phyloP scores from a whole-genome alignment of 2,329 filamentous ascomycete species.

The Trichoderma breve region DNA sequence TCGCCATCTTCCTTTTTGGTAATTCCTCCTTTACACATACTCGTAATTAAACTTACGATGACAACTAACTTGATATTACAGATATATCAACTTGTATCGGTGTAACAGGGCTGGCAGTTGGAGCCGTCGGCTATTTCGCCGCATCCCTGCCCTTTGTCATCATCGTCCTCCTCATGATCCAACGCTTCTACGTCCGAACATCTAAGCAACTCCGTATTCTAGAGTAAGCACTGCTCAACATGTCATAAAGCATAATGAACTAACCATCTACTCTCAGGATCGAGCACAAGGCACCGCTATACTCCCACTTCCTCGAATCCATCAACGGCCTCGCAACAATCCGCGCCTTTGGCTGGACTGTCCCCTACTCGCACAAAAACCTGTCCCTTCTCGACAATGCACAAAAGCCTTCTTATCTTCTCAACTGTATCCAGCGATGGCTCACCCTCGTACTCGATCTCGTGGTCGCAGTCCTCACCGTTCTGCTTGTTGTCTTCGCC shows the following conservation, averaged over 20 bases:
- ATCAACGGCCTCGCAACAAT: constrained; percentile 36
- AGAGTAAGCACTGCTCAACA: constrained; percentile 34
- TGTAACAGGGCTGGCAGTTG: constrained; percentile 44
- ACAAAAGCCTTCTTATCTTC: constrained; percentile 53
- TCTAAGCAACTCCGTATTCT: constrained; percentile 54
- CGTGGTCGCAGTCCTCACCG: constrained; percentile 48
- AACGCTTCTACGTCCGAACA: constrained; percentile 54
- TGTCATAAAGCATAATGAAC: not conserved
- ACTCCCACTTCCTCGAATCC: constrained; percentile 35
- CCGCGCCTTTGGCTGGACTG: constrained; percentile 41
- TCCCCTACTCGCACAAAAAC: constrained; percentile 38
- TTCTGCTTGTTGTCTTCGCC: constrained; percentile 39
- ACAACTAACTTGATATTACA: constrained; percentile 18
- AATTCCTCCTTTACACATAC: not conserved
- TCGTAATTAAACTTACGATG: too few species aligned
- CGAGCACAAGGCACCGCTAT: constrained; percentile 35
- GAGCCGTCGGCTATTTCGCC: constrained; percentile 45
- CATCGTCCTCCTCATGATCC: constrained; percentile 42
- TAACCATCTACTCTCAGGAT: constrained; percentile 25
- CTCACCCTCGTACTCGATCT: constrained; percentile 51
- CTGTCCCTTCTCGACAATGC: constrained; percentile 42
- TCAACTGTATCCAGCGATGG: constrained; percentile 54
- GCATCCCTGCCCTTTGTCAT: constrained; percentile 46
- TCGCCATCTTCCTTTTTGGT: constrained; percentile 31
- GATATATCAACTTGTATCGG: constrained; percentile 38